Evolutionary conservation across 225 moss, liverwort and hornwort genomes (phyloP), one percentile per base, ranked within the genome.

Genomic region (Anthoceros angustus): DNA sequence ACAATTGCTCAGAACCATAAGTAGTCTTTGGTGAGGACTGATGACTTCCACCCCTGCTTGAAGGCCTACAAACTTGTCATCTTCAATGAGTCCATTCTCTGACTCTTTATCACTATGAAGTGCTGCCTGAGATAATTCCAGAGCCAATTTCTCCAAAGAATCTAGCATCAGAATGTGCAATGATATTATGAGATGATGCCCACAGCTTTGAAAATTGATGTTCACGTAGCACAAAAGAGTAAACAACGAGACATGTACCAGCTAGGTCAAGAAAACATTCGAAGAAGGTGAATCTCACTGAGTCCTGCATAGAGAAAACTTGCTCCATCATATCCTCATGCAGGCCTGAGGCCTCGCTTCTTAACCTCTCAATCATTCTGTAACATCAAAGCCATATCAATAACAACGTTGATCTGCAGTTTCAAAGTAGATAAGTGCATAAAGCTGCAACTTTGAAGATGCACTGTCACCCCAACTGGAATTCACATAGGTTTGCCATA

Each of bases 251-350:
- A 45, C 12, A 62, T 76, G 64, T 66, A 89, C 88, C 95, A 40
- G 98, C 85, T 71, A 98, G 77, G 68, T 86, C 86, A 69, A 92
- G 78, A 70, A 92, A 98, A 74, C 98, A 98, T 43, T 87, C 89
- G 70, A 92, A 79, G 75, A 98, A 98, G 25, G 92, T 92, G 71
- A 78, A 78, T 73, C 82, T 85, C 75, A 98, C 89, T 65, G 81
- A 85, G 70, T 81, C 89, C 78, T 89, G 92, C 98, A 98, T 92
- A 75, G 92, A 85, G 72, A 77, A 80, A 61, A 92, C 83, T 80
- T 82, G 87, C 60, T 75, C 72, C 8, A 85, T 66, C 77, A 87
- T 82, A 66, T 98, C 98, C 39, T 89, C 92, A 78, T 82, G 75
- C 7, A 78, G 75, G 67, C 86, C 84, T 46, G 75, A 70, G 42